Evolutionary conservation across 257 asterid genomes (phyloP).

Genomic region (Verbena officinalis): DNA sequence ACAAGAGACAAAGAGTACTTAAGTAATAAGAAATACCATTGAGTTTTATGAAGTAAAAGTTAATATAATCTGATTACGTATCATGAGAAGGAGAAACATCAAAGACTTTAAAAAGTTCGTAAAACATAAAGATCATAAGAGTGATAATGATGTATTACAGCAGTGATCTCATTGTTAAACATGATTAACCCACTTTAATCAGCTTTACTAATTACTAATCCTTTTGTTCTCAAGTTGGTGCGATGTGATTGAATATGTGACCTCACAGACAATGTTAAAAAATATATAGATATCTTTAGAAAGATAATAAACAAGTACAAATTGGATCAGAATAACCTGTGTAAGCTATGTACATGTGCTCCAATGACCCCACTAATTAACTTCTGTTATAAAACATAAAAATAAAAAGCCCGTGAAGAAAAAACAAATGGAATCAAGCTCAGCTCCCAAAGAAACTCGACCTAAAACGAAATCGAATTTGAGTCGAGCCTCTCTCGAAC

Average conservation of each 20-base stretch:
- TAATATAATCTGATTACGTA: too few relatives aligned
- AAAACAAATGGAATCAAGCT: not conserved
- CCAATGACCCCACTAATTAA: not conserved
- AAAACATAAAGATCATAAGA: not conserved
- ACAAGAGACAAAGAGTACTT: too few relatives aligned
- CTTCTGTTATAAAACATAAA: too few relatives aligned
- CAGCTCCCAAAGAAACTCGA: too few relatives aligned
- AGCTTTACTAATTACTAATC: not conserved
- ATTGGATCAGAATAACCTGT: not conserved
- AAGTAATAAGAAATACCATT: too few relatives aligned
- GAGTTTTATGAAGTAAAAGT: too few relatives aligned
- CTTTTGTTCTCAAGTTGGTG: constrained; percentile 20
- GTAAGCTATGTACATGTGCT: not conserved
- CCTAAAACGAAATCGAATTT: too few relatives aligned
- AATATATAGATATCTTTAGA: not conserved
- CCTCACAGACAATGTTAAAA: not conserved
- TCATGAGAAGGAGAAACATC: too few relatives aligned
- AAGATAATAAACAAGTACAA: not conserved
- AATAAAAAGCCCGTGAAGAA: too few relatives aligned
- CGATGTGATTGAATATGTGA: constrained; percentile 24
- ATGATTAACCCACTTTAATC: constrained; percentile 7
- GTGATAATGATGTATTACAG: not conserved
- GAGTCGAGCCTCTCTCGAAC: too few relatives aligned
- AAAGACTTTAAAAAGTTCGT: not conserved
- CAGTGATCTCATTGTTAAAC: constrained; percentile 13